These are phyloP conservation scores for Penicillium sclerotiorum DNA, from an alignment of 2,329 filamentous ascomycete species.

Conservation along the genomic window DNA sequence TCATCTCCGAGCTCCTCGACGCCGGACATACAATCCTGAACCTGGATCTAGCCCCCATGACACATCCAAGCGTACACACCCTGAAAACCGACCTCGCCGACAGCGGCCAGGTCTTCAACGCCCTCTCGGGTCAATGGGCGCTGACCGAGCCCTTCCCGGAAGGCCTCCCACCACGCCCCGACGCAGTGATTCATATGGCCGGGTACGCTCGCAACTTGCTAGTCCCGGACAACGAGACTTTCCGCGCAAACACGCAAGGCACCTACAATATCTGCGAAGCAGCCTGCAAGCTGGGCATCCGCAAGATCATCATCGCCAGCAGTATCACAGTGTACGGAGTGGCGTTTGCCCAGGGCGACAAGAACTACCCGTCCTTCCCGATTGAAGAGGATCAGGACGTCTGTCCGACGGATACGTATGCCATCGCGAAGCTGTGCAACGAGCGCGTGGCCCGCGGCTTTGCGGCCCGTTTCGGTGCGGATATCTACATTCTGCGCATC, in stretches of 20 bases:
- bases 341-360: constrained; percentile 62
- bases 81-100: constrained; percentile 61
- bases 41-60: constrained; percentile 54
- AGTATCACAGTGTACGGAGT: constrained; percentile 66
- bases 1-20: constrained; percentile 55
- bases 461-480: constrained; percentile 55
- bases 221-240: constrained; percentile 63
- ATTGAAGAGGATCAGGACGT: constrained; percentile 62
- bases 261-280: constrained; percentile 67
- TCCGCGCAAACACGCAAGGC: constrained; percentile 57
- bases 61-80: constrained; percentile 50
- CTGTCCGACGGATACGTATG: constrained; percentile 65
- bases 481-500: constrained; percentile 65
- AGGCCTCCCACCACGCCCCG: constrained; percentile 49
- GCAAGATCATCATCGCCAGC: constrained; percentile 63
- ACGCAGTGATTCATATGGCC: constrained; percentile 65
- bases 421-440: constrained; percentile 61
- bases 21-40: constrained; percentile 58
- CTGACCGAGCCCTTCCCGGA: constrained; percentile 44
- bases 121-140: constrained; percentile 59
- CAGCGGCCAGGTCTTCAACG: constrained; percentile 59
- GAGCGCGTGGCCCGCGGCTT: constrained; percentile 62
- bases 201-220: constrained; percentile 63
- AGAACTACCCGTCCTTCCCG: constrained; percentile 60
- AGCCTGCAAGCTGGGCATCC: constrained; percentile 62